A percentile compares a stretch with the other conserved stretches of the same genome.
These are phyloP conservation scores for Trichoderma arundinaceum DNA, from an alignment of 2,329 filamentous ascomycete species.

Conservation along the genomic window DNA sequence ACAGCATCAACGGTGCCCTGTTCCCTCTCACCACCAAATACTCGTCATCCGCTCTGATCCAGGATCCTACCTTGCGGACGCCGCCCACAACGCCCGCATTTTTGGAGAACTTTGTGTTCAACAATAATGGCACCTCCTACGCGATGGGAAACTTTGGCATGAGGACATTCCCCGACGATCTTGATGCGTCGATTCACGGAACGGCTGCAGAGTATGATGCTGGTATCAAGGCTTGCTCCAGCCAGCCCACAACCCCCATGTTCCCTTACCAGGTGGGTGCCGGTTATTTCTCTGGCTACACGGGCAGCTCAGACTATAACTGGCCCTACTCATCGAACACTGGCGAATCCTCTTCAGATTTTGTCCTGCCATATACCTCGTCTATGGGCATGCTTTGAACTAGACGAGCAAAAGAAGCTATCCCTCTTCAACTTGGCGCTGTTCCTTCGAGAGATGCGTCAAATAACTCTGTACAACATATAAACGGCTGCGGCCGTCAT, in stretches of 20 bases:
- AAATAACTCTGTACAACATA: slow-evolving; percentile 15
- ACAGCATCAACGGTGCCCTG: slow-evolving; percentile 47
- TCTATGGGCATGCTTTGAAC: slow-evolving; percentile 46
- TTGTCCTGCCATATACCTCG: slow-evolving; percentile 42
- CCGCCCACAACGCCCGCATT: slow-evolving; percentile 60
- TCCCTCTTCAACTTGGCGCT: background rate
- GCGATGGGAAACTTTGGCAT: slow-evolving; percentile 55
- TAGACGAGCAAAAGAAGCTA: background rate
- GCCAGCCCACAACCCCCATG: slow-evolving; percentile 57
- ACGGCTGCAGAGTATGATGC: slow-evolving; percentile 54
- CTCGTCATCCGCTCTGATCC: slow-evolving; percentile 39
- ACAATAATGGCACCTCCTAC: slow-evolving; percentile 49
- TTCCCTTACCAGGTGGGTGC: slow-evolving; percentile 52
- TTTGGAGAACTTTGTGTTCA: slow-evolving; percentile 47
- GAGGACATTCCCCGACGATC: slow-evolving; percentile 52
- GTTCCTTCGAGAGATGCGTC: background rate
- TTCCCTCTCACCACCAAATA: slow-evolving; percentile 43
- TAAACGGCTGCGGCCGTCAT: background rate
- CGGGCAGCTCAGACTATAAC: slow-evolving; percentile 55
- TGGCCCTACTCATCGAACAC: slow-evolving; percentile 55
- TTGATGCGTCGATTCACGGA: slow-evolving; percentile 49
- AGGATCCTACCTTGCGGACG: slow-evolving; percentile 56
- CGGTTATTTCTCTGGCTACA: slow-evolving; percentile 48
- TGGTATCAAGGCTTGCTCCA: slow-evolving; percentile 45
- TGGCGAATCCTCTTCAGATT: slow-evolving; percentile 44